Base-by-base conservation (phyloP, 1,139 yeast species). In the Yamadazyma mexicana region DNA sequence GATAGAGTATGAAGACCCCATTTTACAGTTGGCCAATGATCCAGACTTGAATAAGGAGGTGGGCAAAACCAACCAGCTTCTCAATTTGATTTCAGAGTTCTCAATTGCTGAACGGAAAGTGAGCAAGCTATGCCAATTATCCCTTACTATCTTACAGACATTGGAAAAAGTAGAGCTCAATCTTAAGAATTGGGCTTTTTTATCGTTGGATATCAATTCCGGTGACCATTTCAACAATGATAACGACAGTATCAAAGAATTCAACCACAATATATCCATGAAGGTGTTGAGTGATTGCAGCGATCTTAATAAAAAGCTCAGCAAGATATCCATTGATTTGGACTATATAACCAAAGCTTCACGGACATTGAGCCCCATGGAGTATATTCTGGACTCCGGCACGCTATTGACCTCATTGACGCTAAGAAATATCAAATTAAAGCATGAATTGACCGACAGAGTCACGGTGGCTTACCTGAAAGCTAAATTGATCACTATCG, bases 311-410 rank as follows among this genome's bases (percentile, higher is more conserved):
- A 57, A 55, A 34, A 62, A 65, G 33, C 53, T 77, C 34, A 61
- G 56, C 39, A 62, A 66, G 29, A 62, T 78, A n/a, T 58, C 74
- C 6, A 48, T 61, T 4, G 81, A 76, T 46, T 59, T 78, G 34
- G 77, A 75, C 46, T 64, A 61, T 37, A 59, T 77, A 18, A 75
- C 81, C 18, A 58, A 60, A 32, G 64, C 72, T 3, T 66, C 73
- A 35, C 58, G 64, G 31, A 59, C 64, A 0, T 54, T 79, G 41
- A 50, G 72, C 1, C 76, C 79, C 0, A 42, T 64, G 4, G 81
- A 79, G 47, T 71, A 69, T 45, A 67, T 79, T 7, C 68, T 75
- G 44, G 85, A 79, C 51, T 75, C 80, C 32, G 85, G 85, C 2
- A 75, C 83, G 2, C 60, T 78, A 24, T 58, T 79, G 30, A 75